A percentile compares a stretch with the other conserved stretches of the same genome.
Conservation (phyloP, 2,329 filamentous ascomycete species). For the Esteya vermicola region DNA sequence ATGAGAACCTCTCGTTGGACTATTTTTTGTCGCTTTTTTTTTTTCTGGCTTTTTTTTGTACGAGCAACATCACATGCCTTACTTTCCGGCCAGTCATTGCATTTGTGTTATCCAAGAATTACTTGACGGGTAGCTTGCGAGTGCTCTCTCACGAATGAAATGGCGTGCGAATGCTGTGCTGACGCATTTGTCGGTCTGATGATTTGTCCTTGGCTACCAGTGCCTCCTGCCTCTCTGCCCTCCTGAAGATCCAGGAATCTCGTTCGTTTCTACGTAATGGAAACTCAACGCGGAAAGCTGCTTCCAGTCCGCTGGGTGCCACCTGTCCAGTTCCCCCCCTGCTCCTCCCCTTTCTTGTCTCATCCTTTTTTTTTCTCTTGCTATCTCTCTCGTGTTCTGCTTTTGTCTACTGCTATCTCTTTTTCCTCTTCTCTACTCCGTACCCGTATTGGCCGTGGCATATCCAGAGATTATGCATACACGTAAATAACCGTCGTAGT, state of each 20-base stretch:
- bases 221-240: too few relatives aligned
- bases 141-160: neutral
- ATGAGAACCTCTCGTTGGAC: conserved; percentile 3
- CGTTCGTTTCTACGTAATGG: neutral
- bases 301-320: too few relatives aligned
- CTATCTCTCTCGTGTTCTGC: neutral
- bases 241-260: neutral
- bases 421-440: neutral
- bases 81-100: conserved; percentile 6
- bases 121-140: conserved; percentile 2
- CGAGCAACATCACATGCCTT: conserved; percentile 1
- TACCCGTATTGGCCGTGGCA: too few relatives aligned
- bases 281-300: neutral
- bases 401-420: too few relatives aligned
- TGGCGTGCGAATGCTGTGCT: neutral
- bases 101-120: conserved; percentile 11
- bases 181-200: neutral
- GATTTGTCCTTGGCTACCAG: conserved; percentile 1
- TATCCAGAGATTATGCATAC: too few relatives aligned
- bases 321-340: neutral
- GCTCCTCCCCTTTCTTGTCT: neutral
- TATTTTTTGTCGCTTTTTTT: too few relatives aligned
- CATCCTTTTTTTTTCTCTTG: neutral
- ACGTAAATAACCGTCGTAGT: too few relatives aligned
- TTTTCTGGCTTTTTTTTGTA: too few relatives aligned